phyloP scores from a whole-genome alignment of 768 basidiomycete species.

The Goffeauzyma gilvescens region DNA sequence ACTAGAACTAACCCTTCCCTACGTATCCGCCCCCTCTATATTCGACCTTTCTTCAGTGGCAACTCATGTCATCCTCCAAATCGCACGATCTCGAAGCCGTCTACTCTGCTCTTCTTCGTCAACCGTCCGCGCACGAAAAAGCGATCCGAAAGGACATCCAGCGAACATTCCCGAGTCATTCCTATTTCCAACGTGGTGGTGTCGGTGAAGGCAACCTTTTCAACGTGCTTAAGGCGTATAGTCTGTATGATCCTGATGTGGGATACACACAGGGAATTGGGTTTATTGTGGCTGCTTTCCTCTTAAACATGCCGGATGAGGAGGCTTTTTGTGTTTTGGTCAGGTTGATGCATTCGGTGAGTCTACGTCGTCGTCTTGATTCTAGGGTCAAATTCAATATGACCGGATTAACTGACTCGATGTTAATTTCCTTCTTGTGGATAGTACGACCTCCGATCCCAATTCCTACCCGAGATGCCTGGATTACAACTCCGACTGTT shows the following conservation, averaged over 20 bases:
- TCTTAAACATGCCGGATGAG: constrained; percentile 99
- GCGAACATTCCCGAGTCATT: constrained; percentile 91
- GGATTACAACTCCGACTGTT: constrained; percentile 74
- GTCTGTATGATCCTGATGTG: constrained; percentile 79
- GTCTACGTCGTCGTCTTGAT: not conserved
- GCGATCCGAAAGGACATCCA: constrained; percentile 82
- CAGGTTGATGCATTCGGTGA: constrained; percentile 65
- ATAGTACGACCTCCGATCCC: constrained; percentile 72
- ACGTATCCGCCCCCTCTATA: no score
- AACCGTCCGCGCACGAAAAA: constrained; percentile 75
- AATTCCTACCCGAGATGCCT: constrained; percentile 99
- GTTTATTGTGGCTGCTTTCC: constrained; percentile 80
- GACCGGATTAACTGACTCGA: not conserved
- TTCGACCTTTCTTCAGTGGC: constrained; percentile 15
- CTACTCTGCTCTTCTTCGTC: constrained; percentile 65
- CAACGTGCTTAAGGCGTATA: constrained; percentile 95
- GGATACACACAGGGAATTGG: constrained; percentile 96
- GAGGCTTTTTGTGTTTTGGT: constrained; percentile 93
- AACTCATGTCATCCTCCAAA: constrained; percentile 73
- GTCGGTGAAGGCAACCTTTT: constrained; percentile 94
- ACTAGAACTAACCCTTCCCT: no score
- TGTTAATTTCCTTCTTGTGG: not conserved
- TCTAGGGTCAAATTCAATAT: not conserved
- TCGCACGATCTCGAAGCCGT: constrained; percentile 63
- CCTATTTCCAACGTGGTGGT: constrained; percentile 85